Conservation (phyloP, 78 protist species). For the Chrysochromulina tobinii region DNA sequence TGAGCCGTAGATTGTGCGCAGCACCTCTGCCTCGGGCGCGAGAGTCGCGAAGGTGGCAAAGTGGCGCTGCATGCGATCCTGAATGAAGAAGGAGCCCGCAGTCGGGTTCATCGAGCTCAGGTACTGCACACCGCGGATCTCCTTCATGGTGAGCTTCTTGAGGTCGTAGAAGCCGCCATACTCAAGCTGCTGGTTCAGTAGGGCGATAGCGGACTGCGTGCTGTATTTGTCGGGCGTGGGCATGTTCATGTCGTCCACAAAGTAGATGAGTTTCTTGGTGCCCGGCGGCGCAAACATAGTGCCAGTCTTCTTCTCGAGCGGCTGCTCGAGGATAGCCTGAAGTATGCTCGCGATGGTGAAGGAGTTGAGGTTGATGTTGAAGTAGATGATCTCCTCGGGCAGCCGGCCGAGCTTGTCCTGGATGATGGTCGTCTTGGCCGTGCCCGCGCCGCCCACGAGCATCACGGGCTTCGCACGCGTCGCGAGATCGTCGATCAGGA, state of each 20-base stretch:
- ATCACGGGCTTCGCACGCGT: conserved; percentile 38
- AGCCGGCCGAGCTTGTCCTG: conserved; percentile 16
- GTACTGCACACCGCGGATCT: conserved; percentile 58
- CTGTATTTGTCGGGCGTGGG: conserved; percentile 84
- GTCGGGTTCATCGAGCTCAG: conserved; percentile 83
- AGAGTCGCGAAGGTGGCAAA: conserved; percentile 54
- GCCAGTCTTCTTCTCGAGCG: conserved; percentile 69
- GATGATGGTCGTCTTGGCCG: conserved; percentile 78
- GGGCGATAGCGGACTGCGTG: conserved; percentile 81
- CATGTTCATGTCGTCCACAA: conserved; percentile 84
- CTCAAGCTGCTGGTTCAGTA: conserved; percentile 81
- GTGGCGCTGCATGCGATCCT: conserved; percentile 80
- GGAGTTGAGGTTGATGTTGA: conserved; percentile 71
- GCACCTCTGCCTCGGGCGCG: not conserved
- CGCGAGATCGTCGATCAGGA: conserved; percentile 32
- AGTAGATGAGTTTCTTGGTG: conserved; percentile 57
- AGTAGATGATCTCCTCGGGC: conserved; percentile 29
- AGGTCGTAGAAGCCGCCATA: conserved; percentile 77
- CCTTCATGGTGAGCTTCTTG: conserved; percentile 32
- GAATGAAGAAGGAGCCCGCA: conserved; percentile 79
- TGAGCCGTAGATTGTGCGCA: conserved; percentile 57
- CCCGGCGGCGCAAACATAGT: conserved; percentile 69
- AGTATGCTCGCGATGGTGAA: conserved; percentile 57
- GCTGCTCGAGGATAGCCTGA: conserved; percentile 55
- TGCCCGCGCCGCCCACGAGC: conserved; percentile 82